Evolutionary conservation across 768 basidiomycete genomes (phyloP).

Genomic region (Strobilomyces echinocephalus): DNA sequence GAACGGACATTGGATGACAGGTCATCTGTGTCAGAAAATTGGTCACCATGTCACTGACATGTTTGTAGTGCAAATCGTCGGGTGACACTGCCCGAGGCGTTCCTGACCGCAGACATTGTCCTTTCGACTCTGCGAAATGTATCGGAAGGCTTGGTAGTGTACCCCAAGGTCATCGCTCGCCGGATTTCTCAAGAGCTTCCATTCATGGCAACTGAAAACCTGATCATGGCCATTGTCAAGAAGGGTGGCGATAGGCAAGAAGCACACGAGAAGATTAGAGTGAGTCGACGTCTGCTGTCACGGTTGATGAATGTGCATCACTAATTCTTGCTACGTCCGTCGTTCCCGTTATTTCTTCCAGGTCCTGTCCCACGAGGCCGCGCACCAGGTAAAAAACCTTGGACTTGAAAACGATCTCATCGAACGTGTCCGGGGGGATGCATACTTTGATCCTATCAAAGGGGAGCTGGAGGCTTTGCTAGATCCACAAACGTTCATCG

Average conservation of each 20-base stretch:
- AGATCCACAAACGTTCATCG: slow-evolving; percentile 85
- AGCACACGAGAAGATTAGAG: slow-evolving; percentile 93
- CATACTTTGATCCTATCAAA: slow-evolving; percentile 90
- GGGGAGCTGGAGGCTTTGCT: slow-evolving; percentile 71
- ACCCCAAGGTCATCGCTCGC: slow-evolving; percentile 90
- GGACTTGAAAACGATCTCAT: slow-evolving; percentile 96
- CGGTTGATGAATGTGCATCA: slow-evolving; percentile 14
- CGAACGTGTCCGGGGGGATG: slow-evolving; percentile 70
- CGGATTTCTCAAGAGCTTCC: slow-evolving; percentile 93
- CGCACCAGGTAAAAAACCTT: slow-evolving; percentile 88
- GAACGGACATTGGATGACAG: slow-evolving; percentile 97
- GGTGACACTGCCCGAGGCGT: slow-evolving; percentile 94
- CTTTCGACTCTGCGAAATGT: slow-evolving; percentile 95
- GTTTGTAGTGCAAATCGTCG: slow-evolving; percentile 83
- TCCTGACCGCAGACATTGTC: slow-evolving; percentile 94
- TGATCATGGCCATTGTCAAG: slow-evolving; percentile 99
- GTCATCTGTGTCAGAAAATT: slow-evolving; percentile 33
- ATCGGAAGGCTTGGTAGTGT: slow-evolving; percentile 98
- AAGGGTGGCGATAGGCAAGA: slow-evolving; percentile 93
- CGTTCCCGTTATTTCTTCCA: slow-evolving; percentile 24
- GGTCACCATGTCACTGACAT: slow-evolving; percentile 4
- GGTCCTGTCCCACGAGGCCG: slow-evolving; percentile 94
- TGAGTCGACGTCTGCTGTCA: slow-evolving; percentile 31
- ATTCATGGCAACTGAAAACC: slow-evolving; percentile 99
- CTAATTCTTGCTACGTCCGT: slow-evolving; percentile 7